phyloP scores from a whole-genome alignment of 2,329 filamentous ascomycete genomes.

The Hypomyces rosellus region DNA sequence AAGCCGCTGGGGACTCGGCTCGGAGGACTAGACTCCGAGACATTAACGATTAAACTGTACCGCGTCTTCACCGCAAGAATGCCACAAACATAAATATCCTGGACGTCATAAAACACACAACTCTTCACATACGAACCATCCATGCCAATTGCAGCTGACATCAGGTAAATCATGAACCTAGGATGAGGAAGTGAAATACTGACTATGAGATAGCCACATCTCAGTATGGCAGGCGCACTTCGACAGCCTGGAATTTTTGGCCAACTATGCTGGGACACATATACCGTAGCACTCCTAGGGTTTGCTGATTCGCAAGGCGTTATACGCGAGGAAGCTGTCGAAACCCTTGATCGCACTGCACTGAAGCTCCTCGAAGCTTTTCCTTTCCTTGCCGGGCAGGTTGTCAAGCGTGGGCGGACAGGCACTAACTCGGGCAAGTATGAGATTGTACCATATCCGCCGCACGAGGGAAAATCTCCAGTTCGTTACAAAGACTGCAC shows the following conservation, averaged over 20 bases:
- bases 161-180: no score
- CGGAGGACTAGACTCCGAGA: no score
- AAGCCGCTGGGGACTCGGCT: no score
- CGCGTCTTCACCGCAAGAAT: no score
- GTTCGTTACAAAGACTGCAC: slow-evolving; percentile 4
- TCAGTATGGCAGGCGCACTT: not conserved
- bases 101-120: no score
- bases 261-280: slow-evolving; percentile 8
- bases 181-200: no score
- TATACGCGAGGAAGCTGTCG: not conserved
- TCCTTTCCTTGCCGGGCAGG: slow-evolving; percentile 3
- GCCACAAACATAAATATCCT: no score
- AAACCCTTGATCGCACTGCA: not conserved
- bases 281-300: slow-evolving; percentile 2
- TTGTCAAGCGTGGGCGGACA: slow-evolving; percentile 1
- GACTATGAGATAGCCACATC: no score
- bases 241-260: slow-evolving; percentile 7
- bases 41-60: no score
- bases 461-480: slow-evolving; percentile 1
- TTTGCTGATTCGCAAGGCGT: not conserved
- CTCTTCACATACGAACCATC: no score
- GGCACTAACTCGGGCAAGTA: slow-evolving; percentile 4
- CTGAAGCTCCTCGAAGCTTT: slow-evolving; percentile 2
- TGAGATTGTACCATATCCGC: slow-evolving; percentile 3
- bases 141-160: no score